Evolutionary conservation across 2,329 filamentous ascomycete species (phyloP).

Genomic region (Proliferodiscus dingleyae): DNA sequence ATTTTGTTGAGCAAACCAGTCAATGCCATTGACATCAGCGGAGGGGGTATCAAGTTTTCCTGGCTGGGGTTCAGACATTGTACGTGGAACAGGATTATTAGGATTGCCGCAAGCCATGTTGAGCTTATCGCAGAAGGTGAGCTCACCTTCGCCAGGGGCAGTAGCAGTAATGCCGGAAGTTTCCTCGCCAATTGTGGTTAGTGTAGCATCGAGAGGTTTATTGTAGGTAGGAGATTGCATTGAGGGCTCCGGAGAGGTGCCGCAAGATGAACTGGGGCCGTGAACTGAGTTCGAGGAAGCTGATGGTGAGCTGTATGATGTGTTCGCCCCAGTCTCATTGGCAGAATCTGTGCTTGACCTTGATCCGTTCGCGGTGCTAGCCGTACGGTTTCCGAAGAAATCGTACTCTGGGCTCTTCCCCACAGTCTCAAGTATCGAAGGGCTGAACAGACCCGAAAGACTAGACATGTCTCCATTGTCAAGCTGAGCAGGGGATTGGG

Average conservation of each 20-base stretch:
- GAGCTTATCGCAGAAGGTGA: slow-evolving; percentile 50
- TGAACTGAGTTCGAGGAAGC: slow-evolving; percentile 57
- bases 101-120: slow-evolving; percentile 50
- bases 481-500: slow-evolving; percentile 19
- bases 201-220: slow-evolving; percentile 56
- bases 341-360: slow-evolving; percentile 34
- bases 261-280: slow-evolving; percentile 61
- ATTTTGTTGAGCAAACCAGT: slow-evolving; percentile 76
- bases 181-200: slow-evolving; percentile 64
- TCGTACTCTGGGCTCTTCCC: slow-evolving; percentile 37
- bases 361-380: slow-evolving; percentile 40
- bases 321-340: slow-evolving; percentile 38
- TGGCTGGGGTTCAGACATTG: slow-evolving; percentile 31
- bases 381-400: slow-evolving; percentile 39
- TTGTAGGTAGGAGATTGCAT: slow-evolving; percentile 60
- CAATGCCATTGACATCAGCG: slow-evolving; percentile 53
- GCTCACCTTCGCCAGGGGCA: slow-evolving; percentile 43
- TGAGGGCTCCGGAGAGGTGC: slow-evolving; percentile 72
- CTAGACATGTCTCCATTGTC: slow-evolving; percentile 43
- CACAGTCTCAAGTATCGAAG: slow-evolving; percentile 44
- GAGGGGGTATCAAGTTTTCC: slow-evolving; percentile 28
- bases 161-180: slow-evolving; percentile 36
- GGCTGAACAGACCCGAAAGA: slow-evolving; percentile 55
- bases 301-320: slow-evolving; percentile 60
- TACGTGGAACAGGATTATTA: slow-evolving; percentile 47